Evolutionary conservation across 305 asterid species (phyloP).

Genomic region (Fraxinus sp.): DNA sequence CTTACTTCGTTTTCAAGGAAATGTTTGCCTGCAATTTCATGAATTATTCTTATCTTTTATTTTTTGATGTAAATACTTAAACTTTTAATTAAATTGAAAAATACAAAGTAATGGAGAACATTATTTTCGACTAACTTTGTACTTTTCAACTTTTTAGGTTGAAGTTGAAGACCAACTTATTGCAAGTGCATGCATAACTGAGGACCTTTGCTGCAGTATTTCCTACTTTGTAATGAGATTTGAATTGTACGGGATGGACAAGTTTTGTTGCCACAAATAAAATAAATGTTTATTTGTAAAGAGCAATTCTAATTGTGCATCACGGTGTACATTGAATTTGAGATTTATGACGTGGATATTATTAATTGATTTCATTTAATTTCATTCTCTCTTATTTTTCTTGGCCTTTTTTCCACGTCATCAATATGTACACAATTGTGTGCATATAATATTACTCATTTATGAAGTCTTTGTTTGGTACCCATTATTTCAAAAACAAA

Average conservation of each 20-base stretch:
- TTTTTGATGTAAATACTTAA: neutral
- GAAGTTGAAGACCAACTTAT: neutral
- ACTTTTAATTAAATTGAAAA: neutral
- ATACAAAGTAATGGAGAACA: neutral
- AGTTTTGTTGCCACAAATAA: neutral
- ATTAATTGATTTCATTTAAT: too few species aligned
- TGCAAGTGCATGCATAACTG: neutral
- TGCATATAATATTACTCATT: too few species aligned
- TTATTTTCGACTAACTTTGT: neutral
- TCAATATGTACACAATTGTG: too few species aligned
- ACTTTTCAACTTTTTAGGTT: neutral
- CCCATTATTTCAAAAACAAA: too few species aligned
- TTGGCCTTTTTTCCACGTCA: too few species aligned
- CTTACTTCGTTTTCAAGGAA: neutral
- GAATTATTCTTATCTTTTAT: neutral
- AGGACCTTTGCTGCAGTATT: neutral
- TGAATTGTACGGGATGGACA: neutral
- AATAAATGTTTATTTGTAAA: neutral
- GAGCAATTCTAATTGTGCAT: too few species aligned
- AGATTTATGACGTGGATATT: too few species aligned
- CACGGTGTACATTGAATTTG: too few species aligned
- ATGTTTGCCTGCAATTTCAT: neutral
- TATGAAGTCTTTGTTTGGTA: too few species aligned
- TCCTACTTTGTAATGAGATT: neutral
- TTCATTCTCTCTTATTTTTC: too few species aligned